These are phyloP conservation scores for Cymbidium sinense DNA, from an alignment of 106 monocot species.

Conservation along the genomic window DNA sequence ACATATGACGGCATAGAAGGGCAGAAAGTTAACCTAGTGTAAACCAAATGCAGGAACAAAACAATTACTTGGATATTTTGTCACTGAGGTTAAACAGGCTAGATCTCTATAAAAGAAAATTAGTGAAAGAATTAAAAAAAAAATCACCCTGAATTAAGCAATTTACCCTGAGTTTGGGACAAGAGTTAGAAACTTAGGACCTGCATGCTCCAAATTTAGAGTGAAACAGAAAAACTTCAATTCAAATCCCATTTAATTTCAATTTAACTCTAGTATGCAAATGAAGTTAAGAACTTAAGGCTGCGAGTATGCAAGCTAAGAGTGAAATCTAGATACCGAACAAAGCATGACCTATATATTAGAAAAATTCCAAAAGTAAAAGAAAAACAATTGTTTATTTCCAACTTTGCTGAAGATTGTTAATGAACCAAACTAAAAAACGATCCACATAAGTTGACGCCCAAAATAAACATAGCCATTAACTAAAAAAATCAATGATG, in stretches of 20 bases:
- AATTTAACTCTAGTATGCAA: not conserved
- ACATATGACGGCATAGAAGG: not conserved
- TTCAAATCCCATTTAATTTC: not conserved
- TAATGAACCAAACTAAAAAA: not conserved
- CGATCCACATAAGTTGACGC: not conserved
- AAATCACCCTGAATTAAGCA: not conserved
- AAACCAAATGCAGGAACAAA: not conserved
- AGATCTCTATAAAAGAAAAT: not conserved
- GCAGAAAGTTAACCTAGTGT: not conserved
- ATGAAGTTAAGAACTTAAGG: not conserved
- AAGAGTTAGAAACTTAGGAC: not conserved
- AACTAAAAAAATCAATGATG: not conserved
- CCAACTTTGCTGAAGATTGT: not conserved
- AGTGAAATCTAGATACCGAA: not conserved
- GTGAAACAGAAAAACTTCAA: not conserved
- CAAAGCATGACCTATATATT: not conserved
- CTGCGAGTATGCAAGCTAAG: not conserved
- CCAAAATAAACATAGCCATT: not conserved
- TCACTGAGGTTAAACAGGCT: not conserved
- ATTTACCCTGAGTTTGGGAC: not conserved
- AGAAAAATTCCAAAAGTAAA: not conserved
- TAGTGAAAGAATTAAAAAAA: not conserved
- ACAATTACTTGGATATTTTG: not conserved
- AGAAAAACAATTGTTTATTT: no score
- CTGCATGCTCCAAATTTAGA: not conserved